Base-by-base conservation (phyloP, 2,329 filamentous ascomycete species). In the Fusarium burgessii region DNA sequence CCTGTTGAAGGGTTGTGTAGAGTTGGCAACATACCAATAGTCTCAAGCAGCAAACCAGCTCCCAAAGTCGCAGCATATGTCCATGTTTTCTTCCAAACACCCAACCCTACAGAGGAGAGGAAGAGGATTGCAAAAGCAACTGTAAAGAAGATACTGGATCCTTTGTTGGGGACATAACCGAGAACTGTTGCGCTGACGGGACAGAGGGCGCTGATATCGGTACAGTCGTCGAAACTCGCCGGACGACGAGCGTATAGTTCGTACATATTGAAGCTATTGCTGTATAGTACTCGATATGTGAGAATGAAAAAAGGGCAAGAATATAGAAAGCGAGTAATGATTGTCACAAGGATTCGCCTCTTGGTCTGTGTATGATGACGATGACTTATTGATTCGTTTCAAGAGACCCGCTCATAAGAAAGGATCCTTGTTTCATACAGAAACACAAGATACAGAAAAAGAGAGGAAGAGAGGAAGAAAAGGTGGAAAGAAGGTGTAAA, bases 81-180 rank as follows among this genome's bases (percentile, higher is more conserved):
- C 85, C 87, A 90, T 14, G 87, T 89, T 73, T 81, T 83, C 74
- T 85, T 85, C 79, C 83, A 82, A 17, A 85, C 72, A 8, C 86
- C 86, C 13, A 85, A 68, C 40, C 72, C 76, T 20, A 86, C 49
- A 29, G 86, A 81, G 13, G 76, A 79, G 32, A 88, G 47, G 12
- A 82, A 73, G 11, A 82, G 80, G 5, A 86, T 41, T 11, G 80
- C 86, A 64, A 88, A 90, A 23, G 80, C 82, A 55, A 83, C 78
- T 43, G 84, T 79, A 76, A 88, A 87, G 74, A 90, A 86, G 71
- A 84, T 80, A 77, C 89, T 88, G 70, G 87, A 84, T 50, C 85
- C 84, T n/a, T 84, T 75, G 72, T 87, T 88, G 10, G 88, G 88
- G 36, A 83, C 82, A 79, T 90, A 90, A 50, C 87, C 87, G 36